Base-by-base conservation (phyloP, 108 stramenopile genomes). In the Asterionellopsis glacialis region DNA sequence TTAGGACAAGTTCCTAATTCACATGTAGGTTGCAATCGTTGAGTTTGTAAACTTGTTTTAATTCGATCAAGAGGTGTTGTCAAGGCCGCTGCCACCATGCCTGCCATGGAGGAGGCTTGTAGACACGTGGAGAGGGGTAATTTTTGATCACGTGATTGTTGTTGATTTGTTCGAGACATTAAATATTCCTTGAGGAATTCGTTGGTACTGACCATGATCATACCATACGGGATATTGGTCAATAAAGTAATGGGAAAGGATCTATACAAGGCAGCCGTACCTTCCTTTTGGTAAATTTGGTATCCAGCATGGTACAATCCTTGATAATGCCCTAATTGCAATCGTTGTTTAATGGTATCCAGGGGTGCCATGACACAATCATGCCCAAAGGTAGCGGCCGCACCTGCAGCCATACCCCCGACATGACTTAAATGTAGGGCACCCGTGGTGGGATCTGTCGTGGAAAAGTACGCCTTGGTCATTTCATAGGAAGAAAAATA, bases 311-410 rank as follows among this genome's bases (percentile, higher is more conserved):
- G 75, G 1, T 65, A 13, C 42, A 91, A 52, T 57, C 88, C 91
- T 12, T 50, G 42, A 77, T 99, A 96, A 72, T 97, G 92, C 11
- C 98, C 98, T 51, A 99, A 79, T 67, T 99, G 98, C 70, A 99
- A 74, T 23, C 98, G 84, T 76, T 99, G 98, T 81, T 99, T 99
- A 65, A 99, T 67, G n/a, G 96, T 96, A 78, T 98, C 97, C 74
- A 97, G 74, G 9, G 98, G 97, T 11, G 95, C 95, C 92, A 99
- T 91, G 48, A 99, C 79, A 19, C 87, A 50, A 68, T 99, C 98
- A 65, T 99, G 98, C 5, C 79, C 64, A 15, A 96, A 64, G 11
- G 91, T 90, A 9, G 97, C 96, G 9, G 85, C 67, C 0, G 88
- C 96, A 6, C 98, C 98, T 0, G 94, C 90, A 26, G 87, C 45